Base-by-base conservation (phyloP, 129 eudicot genomes). In the Tagetes erecta region DNA sequence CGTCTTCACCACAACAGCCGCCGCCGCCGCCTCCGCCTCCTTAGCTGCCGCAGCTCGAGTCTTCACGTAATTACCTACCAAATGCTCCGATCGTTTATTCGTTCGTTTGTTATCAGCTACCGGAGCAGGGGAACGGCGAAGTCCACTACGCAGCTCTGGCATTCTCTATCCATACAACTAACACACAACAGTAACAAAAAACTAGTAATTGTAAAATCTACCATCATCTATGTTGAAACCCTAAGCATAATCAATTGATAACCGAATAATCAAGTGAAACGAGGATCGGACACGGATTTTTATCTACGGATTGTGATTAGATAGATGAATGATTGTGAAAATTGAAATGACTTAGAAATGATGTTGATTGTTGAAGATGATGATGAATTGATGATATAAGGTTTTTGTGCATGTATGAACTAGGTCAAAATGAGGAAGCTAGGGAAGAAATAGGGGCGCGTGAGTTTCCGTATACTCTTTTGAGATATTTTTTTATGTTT, bases 141-240 rank as follows among this genome's bases (percentile, higher is more conserved):
- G 59, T 64, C 89, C 80, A 57, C 83, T 70, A 39, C 76, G 83
- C 70, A 85, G 81, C 87, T 81, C 81, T 68, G 93, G 88, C 90
- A 88, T 83, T 82, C 71, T 68, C 52, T 63, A 67, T 72, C 85
- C 76, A 74, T 82, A 59, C 2, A 78, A 78, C 11, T 46, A 5
- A 27, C 59, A 69, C 50, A 59, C 40, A 37, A 33, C 1, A 10
- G 63, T 30, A 45, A 51, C 55, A 42, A 68, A 46, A 13, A 53
- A 27, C 58, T 52, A 67, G 10, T 30, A 34, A 52, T 62, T 71
- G 27, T 52, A 39, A 65, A 70, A 78, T 49, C 72, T 62, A 78
- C 66, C 76, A 78, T 78, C 63, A 71, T 78, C 82, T 60, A 63
- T 51, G 77, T 14, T 78, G 47, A 70, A 77, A 77, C 10, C 76